Evolutionary conservation across 2,329 filamentous ascomycete species (phyloP).

Genomic region (Claviceps sp.): DNA sequence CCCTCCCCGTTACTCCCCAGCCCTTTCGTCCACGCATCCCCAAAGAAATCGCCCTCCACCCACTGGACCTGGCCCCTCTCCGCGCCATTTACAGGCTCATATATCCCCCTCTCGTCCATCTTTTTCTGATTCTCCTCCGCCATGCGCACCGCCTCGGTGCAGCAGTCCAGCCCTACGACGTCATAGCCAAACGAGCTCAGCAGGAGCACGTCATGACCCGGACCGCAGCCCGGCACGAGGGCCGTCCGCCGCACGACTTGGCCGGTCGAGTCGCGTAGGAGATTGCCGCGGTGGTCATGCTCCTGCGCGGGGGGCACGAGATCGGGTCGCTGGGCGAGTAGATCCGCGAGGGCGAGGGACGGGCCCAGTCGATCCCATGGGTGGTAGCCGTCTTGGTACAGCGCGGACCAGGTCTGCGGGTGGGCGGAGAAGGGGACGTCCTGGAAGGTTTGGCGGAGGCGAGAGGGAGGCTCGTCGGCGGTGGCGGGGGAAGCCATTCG

Average conservation of each 20-base stretch:
- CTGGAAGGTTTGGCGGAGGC: conserved; percentile 23
- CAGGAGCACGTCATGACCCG: conserved; percentile 68
- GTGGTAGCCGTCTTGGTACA: conserved; percentile 31
- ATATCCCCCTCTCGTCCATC: conserved; percentile 24
- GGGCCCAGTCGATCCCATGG: conserved; percentile 46
- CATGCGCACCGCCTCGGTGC: conserved; percentile 30
- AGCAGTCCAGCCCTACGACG: conserved; percentile 60
- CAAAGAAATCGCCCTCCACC: conserved; percentile 54
- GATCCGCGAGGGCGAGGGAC: conserved; percentile 39
- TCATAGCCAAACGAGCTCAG: conserved; percentile 66
- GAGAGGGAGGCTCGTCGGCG: conserved; percentile 11
- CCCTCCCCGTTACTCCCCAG: conserved; percentile 25
- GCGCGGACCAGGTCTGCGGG: conserved; percentile 29
- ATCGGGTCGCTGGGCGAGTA: conserved; percentile 31
- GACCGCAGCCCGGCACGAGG: conserved; percentile 70
- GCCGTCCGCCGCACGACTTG: conserved; percentile 27
- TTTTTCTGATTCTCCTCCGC: conserved; percentile 31
- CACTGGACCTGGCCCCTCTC: conserved; percentile 40
- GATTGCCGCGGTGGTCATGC: conserved; percentile 17
- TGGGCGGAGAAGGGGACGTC: conserved; percentile 21
- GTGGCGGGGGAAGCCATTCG: conserved; percentile 8
- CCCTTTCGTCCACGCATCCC: conserved; percentile 38
- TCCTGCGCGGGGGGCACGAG: conserved; percentile 27
- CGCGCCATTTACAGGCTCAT: conserved; percentile 27
- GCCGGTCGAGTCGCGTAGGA: conserved; percentile 7